Percentiles rank a stretch among this genome's conserved stretches.
phyloP scores from a whole-genome alignment of 768 basidiomycete species.

The Dentipellis sp. region DNA sequence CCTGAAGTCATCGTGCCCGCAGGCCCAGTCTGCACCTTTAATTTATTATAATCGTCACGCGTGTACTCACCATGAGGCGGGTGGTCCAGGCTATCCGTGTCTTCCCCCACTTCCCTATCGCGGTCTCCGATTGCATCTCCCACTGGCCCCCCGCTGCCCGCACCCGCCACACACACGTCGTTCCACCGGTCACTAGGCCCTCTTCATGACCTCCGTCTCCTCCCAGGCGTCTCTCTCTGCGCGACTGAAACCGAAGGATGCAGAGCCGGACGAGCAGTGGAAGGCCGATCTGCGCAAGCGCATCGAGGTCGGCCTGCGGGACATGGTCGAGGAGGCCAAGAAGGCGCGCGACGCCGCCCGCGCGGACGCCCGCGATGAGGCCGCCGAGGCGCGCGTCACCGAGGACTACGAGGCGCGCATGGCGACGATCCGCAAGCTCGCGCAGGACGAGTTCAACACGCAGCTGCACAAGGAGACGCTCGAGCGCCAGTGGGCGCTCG shows the following conservation, averaged over 20 bases:
- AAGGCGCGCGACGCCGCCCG: slow-evolving; percentile 4
- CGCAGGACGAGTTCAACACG: slow-evolving; percentile 11
- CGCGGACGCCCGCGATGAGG: slow-evolving; percentile 1
- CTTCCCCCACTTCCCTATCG: slow-evolving; percentile 8
- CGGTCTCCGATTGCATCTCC: slow-evolving; percentile 1
- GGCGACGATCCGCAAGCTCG: slow-evolving; percentile 6
- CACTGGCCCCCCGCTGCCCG: neutral
- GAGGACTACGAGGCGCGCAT: slow-evolving; percentile 9
- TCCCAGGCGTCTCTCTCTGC: neutral
- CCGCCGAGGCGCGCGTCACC: slow-evolving; percentile 1
- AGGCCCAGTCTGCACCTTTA: slow-evolving; percentile 11
- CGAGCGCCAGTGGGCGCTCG: slow-evolving; percentile 12
- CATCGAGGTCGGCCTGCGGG: slow-evolving; percentile 8
- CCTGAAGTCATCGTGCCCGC: neutral
- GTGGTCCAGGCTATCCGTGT: slow-evolving; percentile 4
- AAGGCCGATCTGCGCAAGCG: slow-evolving; percentile 9
- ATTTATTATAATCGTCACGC: slow-evolving; percentile 4
- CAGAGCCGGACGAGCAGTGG: slow-evolving; percentile 13
- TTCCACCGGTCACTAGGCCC: neutral
- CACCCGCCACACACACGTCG: neutral
- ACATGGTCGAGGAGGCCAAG: slow-evolving; percentile 11
- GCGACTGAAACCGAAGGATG: neutral
- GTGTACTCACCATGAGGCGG: slow-evolving; percentile 16
- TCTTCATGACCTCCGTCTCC: neutral
- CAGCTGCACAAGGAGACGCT: slow-evolving; percentile 7